Evolutionary conservation across 2,329 filamentous ascomycete species (phyloP).

Genomic region (Fusarium anguioides): DNA sequence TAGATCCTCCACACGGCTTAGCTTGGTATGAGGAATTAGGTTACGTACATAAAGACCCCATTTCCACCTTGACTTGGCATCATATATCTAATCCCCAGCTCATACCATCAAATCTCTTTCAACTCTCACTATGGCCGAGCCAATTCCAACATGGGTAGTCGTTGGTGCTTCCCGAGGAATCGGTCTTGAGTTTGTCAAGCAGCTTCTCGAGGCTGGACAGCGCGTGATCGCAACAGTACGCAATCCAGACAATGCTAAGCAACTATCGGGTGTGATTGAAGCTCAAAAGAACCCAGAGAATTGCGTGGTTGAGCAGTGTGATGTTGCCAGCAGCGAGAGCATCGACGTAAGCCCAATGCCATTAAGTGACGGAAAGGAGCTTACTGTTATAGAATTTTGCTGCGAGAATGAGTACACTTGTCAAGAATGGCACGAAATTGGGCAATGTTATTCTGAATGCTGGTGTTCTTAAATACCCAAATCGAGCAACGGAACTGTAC

Average conservation of each 20-base stretch:
- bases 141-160: not conserved
- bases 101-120: no score
- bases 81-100: no score
- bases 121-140: not conserved
- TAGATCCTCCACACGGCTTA: no score
- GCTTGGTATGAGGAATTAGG: no score
- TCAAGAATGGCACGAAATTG: fast-evolving
- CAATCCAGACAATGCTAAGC: not conserved
- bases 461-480: not conserved
- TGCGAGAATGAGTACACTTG: fast-evolving
- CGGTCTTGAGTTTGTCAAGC: not conserved
- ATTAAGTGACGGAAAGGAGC: fast-evolving
- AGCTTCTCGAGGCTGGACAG: not conserved
- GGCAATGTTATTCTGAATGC: not conserved
- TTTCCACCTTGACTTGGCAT: no score
- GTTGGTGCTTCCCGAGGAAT: not conserved
- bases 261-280: fast-evolving
- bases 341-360: not conserved
- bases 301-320: not conserved
- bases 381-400: not conserved
- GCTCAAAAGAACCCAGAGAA: fast-evolving
- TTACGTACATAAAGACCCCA: no score
- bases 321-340: not conserved
- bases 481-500: not conserved
- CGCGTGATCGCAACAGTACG: fast-evolving